A percentile compares a stretch with the other conserved stretches of the same genome.
Evolutionary conservation across 176 grass and related monocot species (phyloP).

Genomic region (Raddia guianensis): DNA sequence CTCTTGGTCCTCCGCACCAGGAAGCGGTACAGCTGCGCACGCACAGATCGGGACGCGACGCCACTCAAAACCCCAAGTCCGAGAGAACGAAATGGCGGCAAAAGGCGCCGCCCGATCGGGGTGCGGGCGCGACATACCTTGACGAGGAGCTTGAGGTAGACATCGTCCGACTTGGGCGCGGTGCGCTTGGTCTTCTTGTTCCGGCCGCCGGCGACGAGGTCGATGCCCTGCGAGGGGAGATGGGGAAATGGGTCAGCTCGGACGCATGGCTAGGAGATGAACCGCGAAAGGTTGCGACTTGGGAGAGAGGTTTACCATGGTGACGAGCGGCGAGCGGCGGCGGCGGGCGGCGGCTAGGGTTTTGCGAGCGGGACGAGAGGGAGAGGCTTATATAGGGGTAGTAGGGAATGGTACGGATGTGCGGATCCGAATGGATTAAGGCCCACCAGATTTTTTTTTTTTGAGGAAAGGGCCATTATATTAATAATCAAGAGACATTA

Average conservation of each 20-base stretch:
- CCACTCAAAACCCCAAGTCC: conserved; percentile 5
- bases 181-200: conserved; percentile 68
- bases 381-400: conserved; percentile 46
- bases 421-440: conserved; percentile 19
- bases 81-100: not conserved
- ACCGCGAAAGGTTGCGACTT: not conserved
- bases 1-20: conserved; percentile 85
- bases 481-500: too few species aligned
- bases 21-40: conserved; percentile 75
- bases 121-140: conserved; percentile 43
- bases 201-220: conserved; percentile 58
- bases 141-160: conserved; percentile 89
- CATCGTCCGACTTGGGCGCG: conserved; percentile 66
- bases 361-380: conserved; percentile 42
- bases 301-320: conserved; percentile 49
- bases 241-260: not conserved
- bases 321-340: conserved; percentile 33
- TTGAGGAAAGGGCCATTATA: too few species aligned
- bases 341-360: conserved; percentile 49
- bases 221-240: conserved; percentile 50
- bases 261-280: not conserved
- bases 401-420: not conserved
- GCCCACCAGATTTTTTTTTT: not conserved
- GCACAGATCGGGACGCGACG: not conserved
- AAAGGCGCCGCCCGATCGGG: not conserved